Percentiles rank a stretch among this genome's conserved stretches.
Conservation (phyloP, 129 eudicot species). For the Solidago caesia region DNA sequence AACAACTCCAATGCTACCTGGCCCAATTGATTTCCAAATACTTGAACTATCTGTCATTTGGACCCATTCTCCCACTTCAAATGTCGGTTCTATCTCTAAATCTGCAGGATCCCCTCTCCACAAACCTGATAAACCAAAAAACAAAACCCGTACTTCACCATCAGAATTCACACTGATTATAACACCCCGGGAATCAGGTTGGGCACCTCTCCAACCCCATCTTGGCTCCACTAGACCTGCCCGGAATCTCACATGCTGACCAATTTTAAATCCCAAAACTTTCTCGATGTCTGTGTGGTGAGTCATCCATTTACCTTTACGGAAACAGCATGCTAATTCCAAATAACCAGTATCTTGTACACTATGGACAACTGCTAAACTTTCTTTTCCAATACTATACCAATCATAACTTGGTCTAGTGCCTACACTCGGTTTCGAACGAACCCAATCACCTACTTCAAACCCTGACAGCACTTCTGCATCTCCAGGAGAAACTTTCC, state of each 20-base stretch:
- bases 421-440: slow-evolving; percentile 81
- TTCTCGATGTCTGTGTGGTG: slow-evolving; percentile 81
- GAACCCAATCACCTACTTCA: slow-evolving; percentile 99
- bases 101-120: slow-evolving; percentile 98
- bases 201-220: slow-evolving; percentile 97
- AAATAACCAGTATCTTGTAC: slow-evolving; percentile 85
- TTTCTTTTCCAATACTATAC: slow-evolving; percentile 83
- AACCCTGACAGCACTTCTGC: slow-evolving; percentile 87
- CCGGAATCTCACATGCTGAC: slow-evolving; percentile 81
- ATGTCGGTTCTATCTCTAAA: slow-evolving; percentile 64
- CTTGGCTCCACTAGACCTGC: slow-evolving; percentile 78
- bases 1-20: slow-evolving; percentile 79
- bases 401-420: slow-evolving; percentile 95
- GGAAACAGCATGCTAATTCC: slow-evolving; percentile 91
- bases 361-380: slow-evolving; percentile 89
- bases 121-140: slow-evolving; percentile 68
- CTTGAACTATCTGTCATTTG: slow-evolving; percentile 42
- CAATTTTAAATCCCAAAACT: slow-evolving; percentile 68
- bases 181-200: slow-evolving; percentile 67
- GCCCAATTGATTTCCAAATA: slow-evolving; percentile 74
- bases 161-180: slow-evolving; percentile 71
- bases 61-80: slow-evolving; percentile 96
- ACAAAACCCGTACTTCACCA: slow-evolving; percentile 80
- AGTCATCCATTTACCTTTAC: slow-evolving; percentile 74
- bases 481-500: slow-evolving; percentile 99